These are phyloP conservation scores for Cyberlindnera xishuangbannaensis DNA, from an alignment of 805 yeast genomes.

Conservation along the genomic window DNA sequence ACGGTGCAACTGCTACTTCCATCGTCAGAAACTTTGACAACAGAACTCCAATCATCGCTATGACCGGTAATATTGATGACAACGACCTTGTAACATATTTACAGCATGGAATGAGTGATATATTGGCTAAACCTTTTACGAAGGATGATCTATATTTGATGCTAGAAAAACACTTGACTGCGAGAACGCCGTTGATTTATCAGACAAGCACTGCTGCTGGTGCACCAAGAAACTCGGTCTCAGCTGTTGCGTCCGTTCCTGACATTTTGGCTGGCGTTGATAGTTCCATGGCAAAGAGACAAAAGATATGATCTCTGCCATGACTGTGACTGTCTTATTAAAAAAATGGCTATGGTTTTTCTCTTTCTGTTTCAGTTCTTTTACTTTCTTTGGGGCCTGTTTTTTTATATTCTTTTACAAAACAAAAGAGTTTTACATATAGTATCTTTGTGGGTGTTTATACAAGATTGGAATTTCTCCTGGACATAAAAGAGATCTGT, in stretches of 20 bases:
- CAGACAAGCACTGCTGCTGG: slow-evolving; percentile 8
- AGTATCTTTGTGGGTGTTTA: no score
- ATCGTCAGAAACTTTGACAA: slow-evolving; percentile 81
- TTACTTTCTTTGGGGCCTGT: no score
- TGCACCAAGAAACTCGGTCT: neutral
- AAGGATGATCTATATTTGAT: slow-evolving; percentile 78
- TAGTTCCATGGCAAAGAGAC: slow-evolving; percentile 23
- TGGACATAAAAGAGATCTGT: no score
- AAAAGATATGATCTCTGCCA: slow-evolving; percentile 20
- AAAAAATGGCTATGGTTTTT: no score
- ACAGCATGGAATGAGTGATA: slow-evolving; percentile 88
- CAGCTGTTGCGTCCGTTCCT: neutral
- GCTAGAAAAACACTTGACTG: slow-evolving; percentile 64
- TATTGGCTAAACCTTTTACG: slow-evolving; percentile 90
- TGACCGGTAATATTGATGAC: slow-evolving; percentile 87
- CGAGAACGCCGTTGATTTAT: slow-evolving; percentile 33
- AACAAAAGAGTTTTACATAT: no score
- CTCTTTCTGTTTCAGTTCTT: no score
- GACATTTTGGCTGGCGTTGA: slow-evolving; percentile 4
- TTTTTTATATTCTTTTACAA: no score
- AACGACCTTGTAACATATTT: slow-evolving; percentile 74
- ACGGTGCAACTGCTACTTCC: slow-evolving; percentile 88
- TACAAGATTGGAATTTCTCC: no score
- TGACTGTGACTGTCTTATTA: no score
- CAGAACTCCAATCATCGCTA: slow-evolving; percentile 85